phyloP scores from a whole-genome alignment of 2,329 filamentous ascomycete species.

The Trichophyton verrucosum region DNA sequence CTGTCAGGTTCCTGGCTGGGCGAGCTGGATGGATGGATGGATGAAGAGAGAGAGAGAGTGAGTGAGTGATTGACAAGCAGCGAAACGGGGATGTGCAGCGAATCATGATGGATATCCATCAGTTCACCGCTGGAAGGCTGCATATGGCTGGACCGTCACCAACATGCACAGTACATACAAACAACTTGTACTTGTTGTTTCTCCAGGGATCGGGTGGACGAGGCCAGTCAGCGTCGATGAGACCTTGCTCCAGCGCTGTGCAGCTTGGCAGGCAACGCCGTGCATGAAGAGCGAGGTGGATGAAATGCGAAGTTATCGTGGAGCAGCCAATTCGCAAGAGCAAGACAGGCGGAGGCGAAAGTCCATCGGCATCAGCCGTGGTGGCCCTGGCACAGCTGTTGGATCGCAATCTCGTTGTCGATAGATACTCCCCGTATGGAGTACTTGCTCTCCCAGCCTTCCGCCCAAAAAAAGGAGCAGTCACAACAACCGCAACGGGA shows the following conservation, averaged over 20 bases:
- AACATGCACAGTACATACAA: background rate
- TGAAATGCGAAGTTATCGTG: background rate
- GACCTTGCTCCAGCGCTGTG: background rate
- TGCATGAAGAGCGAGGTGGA: background rate
- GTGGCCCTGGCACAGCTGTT: too few relatives aligned
- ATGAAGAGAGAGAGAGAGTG: too few relatives aligned
- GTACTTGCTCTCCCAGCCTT: too few relatives aligned
- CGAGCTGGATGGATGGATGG: too few relatives aligned
- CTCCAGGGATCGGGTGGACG: background rate
- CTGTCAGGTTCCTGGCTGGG: background rate
- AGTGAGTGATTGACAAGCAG: background rate
- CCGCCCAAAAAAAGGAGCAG: too few relatives aligned
- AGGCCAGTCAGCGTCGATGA: background rate
- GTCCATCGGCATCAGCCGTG: too few relatives aligned
- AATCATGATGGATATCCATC: background rate
- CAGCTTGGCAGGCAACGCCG: background rate
- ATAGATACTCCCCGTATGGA: too few relatives aligned
- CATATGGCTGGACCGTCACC: background rate
- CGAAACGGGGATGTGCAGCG: background rate
- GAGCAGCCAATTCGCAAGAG: too few relatives aligned
- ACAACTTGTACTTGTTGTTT: background rate
- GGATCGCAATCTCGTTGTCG: too few relatives aligned
- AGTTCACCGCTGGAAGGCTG: background rate
- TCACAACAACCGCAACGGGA: too few relatives aligned
- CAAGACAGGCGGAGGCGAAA: too few relatives aligned